These are phyloP conservation scores for Aspergillus diversus DNA, from an alignment of 495 filamentous ascomycete species.

Conservation along the genomic window DNA sequence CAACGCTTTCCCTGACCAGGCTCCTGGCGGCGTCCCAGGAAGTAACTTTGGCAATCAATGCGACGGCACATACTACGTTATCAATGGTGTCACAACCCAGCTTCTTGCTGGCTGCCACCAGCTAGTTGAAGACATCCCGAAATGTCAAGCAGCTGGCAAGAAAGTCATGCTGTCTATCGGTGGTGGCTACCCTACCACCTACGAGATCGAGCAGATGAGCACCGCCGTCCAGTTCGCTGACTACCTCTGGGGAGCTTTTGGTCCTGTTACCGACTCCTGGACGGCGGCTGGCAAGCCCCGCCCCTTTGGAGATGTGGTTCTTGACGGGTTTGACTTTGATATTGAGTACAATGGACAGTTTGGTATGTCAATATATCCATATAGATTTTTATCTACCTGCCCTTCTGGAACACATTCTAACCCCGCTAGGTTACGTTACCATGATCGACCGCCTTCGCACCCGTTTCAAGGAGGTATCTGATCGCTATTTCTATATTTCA, in stretches of 20 bases:
- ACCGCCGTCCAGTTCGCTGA: slow-evolving; percentile 56
- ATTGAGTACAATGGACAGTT: slow-evolving; percentile 53
- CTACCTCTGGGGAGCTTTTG: slow-evolving; percentile 67
- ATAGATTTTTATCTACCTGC: neutral
- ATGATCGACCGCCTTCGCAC: slow-evolving; percentile 56
- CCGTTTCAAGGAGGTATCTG: slow-evolving; percentile 48
- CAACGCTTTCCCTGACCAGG: slow-evolving; percentile 62
- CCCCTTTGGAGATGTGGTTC: slow-evolving; percentile 61
- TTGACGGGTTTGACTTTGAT: slow-evolving; percentile 78
- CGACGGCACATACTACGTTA: slow-evolving; percentile 50
- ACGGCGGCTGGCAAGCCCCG: slow-evolving; percentile 43
- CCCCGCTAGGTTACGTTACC: slow-evolving; percentile 39
- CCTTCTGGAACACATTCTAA: slow-evolving; percentile 15
- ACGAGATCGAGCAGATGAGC: slow-evolving; percentile 37
- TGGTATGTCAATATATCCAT: slow-evolving; percentile 36
- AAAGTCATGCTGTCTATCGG: slow-evolving; percentile 69
- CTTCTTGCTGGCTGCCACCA: slow-evolving; percentile 52
- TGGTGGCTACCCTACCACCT: slow-evolving; percentile 50
- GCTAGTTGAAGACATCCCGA: slow-evolving; percentile 63
- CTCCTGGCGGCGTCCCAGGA: slow-evolving; percentile 56
- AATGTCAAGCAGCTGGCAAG: slow-evolving; percentile 68
- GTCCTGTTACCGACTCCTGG: slow-evolving; percentile 50
- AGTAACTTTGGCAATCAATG: slow-evolving; percentile 72
- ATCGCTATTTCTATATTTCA: slow-evolving; percentile 62
- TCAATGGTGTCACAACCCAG: slow-evolving; percentile 30